Conservation (phyloP, 176 grass and related monocot species). For the Tillandsia leiboldiana region DNA sequence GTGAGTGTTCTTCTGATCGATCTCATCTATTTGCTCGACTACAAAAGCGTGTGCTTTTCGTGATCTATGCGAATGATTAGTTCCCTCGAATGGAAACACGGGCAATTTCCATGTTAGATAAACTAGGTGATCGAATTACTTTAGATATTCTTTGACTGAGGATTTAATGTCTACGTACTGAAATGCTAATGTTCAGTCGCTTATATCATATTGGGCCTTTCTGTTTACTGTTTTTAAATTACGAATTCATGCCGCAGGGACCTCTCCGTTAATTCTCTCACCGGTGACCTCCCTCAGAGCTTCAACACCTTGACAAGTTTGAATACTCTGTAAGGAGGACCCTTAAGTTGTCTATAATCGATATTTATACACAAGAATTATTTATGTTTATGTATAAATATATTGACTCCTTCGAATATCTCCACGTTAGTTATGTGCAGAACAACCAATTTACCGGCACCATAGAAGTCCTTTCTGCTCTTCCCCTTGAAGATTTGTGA, state of each 20-base stretch:
- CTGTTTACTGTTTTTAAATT: not conserved
- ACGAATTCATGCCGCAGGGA: slow-evolving; percentile 43
- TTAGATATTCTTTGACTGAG: too few species aligned
- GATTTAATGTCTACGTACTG: too few species aligned
- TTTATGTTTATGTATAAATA: not conserved
- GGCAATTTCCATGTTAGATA: too few species aligned
- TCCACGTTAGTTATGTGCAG: slow-evolving; percentile 57
- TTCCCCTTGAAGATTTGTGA: slow-evolving; percentile 75
- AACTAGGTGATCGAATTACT: too few species aligned
- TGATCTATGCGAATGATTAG: too few species aligned
- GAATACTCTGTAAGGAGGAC: slow-evolving; percentile 51
- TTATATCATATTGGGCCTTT: not conserved
- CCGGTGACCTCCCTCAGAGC: slow-evolving; percentile 63
- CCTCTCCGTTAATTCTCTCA: slow-evolving; percentile 55
- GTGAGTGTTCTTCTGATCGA: slow-evolving; percentile 38
- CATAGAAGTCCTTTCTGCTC: slow-evolving; percentile 54
- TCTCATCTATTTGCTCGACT: not conserved
- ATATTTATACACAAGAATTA: not conserved
- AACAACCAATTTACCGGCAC: slow-evolving; percentile 68
- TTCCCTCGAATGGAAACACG: too few species aligned
- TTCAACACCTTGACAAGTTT: slow-evolving; percentile 52
- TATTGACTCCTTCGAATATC: slow-evolving; percentile 1
- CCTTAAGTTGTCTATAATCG: not conserved
- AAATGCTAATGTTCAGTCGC: not conserved
- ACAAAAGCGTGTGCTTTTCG: too few species aligned